phyloP scores from a whole-genome alignment of 164 flowering plant species.

The Aristolochia contorta region DNA sequence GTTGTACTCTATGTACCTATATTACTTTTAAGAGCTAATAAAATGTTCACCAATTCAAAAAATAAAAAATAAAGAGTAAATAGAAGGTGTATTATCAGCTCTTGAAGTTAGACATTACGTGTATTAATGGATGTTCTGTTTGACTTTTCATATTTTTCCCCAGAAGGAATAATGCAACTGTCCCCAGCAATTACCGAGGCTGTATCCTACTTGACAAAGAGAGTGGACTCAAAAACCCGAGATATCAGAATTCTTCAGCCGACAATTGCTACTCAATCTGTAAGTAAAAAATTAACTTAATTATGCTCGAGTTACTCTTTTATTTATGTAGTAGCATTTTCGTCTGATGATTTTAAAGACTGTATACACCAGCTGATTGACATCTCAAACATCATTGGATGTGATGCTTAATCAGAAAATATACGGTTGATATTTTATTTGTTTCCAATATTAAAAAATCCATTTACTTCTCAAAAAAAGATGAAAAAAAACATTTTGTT shows the following conservation, averaged over 20 bases:
- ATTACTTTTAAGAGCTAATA: too few species aligned
- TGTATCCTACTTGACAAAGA: conserved; percentile 66
- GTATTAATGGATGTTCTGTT: not conserved
- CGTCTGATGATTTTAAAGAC: not conserved
- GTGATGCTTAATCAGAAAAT: not conserved
- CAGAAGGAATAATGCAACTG: conserved; percentile 47
- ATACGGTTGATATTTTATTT: not conserved
- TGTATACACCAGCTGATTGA: too few species aligned
- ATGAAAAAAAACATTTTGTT: too few species aligned
- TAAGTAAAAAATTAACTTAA: conserved; percentile 6
- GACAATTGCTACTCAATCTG: conserved; percentile 82
- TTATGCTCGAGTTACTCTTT: not conserved
- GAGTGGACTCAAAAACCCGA: conserved; percentile 58
- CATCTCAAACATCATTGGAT: too few species aligned
- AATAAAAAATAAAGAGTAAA: too few species aligned
- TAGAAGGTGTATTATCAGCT: too few species aligned
- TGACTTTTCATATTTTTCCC: conserved; percentile 2
- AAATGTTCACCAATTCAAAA: too few species aligned
- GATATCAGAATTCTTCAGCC: conserved; percentile 77
- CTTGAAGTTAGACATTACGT: too few species aligned
- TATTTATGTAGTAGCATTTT: not conserved
- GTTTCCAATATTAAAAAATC: too few species aligned
- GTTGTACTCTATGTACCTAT: too few species aligned
- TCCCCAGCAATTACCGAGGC: conserved; percentile 60
- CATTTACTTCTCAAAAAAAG: too few species aligned